phyloP scores from a whole-genome alignment of 208 protist species.

The Endotrypanum monterogeii region DNA sequence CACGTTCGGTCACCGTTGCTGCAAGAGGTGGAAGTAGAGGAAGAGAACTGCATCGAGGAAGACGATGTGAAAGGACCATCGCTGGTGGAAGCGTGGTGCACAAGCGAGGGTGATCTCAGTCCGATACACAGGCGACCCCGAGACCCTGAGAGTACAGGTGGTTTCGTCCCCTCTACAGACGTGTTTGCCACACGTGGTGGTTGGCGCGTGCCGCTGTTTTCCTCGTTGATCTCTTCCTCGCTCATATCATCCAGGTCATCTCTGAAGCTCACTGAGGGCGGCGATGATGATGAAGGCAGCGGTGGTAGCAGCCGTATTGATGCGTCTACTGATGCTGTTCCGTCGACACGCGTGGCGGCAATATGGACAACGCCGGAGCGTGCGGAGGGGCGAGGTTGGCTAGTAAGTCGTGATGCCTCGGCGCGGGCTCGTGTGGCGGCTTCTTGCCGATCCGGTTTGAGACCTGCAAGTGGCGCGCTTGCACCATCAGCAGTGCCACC shows the following conservation, averaged over 20 bases:
- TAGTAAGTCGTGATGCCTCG: neutral
- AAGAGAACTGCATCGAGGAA: neutral
- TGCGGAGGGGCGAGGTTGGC: neutral
- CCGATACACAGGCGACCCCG: neutral
- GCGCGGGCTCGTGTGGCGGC: neutral
- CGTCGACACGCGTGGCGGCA: neutral
- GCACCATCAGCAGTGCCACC: neutral
- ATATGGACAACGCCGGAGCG: neutral
- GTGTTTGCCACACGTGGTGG: neutral
- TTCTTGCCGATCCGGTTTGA: neutral
- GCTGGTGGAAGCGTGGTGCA: conserved; percentile 26
- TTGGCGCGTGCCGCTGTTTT: neutral
- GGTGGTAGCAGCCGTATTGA: neutral
- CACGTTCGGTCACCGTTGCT: neutral
- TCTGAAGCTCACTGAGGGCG: too few relatives aligned
- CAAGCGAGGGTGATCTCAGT: conserved; percentile 16
- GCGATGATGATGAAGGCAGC: neutral
- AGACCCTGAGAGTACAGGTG: neutral
- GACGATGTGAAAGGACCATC: conserved; percentile 10
- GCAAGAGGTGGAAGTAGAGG: neutral
- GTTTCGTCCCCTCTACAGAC: neutral
- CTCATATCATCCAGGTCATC: neutral
- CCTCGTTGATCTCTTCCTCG: conserved; percentile 12
- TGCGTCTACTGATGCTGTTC: neutral
- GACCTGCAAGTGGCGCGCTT: neutral